A percentile compares a stretch with the other conserved stretches of the same genome.
These are phyloP conservation scores for Allantophomopsis lycopodina DNA, from an alignment of 2,329 filamentous ascomycete species.

Conservation along the genomic window DNA sequence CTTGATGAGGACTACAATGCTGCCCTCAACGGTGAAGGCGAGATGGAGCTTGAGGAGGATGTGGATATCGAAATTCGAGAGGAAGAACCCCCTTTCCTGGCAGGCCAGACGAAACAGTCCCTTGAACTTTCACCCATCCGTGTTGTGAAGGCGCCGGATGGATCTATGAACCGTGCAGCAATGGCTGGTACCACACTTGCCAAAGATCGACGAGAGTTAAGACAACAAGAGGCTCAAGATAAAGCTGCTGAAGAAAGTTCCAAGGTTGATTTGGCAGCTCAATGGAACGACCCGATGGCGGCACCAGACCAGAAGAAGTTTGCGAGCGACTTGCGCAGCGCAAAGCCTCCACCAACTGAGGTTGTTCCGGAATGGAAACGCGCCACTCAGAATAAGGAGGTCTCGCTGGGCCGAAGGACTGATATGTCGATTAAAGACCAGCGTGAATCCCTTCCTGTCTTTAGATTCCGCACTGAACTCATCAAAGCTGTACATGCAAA, in stretches of 20 bases:
- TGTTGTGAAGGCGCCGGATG: constrained; percentile 93
- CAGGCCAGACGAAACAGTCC: constrained; percentile 92
- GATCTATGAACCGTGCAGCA: constrained; percentile 92
- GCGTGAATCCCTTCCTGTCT: constrained; percentile 79
- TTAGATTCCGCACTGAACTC: constrained; percentile 72
- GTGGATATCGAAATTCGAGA: constrained; percentile 94
- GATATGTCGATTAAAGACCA: constrained; percentile 92
- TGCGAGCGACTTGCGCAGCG: constrained; percentile 68
- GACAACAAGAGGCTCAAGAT: constrained; percentile 78
- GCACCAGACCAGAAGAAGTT: constrained; percentile 76
- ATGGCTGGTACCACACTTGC: constrained; percentile 84
- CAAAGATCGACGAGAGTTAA: constrained; percentile 78
- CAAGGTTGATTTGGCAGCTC: constrained; percentile 71
- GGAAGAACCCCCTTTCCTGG: constrained; percentile 90
- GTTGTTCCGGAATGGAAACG: constrained; percentile 87
- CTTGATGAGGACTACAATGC: constrained; percentile 89
- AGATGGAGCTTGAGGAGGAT: constrained; percentile 88
- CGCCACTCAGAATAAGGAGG: constrained; percentile 65
- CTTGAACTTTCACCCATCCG: constrained; percentile 90
- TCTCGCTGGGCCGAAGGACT: constrained; percentile 74
- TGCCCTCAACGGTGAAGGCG: constrained; percentile 71
- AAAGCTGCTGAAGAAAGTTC: constrained; percentile 57
- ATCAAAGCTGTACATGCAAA: constrained; percentile 79
- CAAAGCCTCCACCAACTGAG: constrained; percentile 46
- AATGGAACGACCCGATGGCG: constrained; percentile 97